A percentile compares a stretch with the other conserved stretches of the same genome.
Conservation (phyloP, 192 early-diverging fungal genomes). For the Martensiomyces pterosporus region DNA sequence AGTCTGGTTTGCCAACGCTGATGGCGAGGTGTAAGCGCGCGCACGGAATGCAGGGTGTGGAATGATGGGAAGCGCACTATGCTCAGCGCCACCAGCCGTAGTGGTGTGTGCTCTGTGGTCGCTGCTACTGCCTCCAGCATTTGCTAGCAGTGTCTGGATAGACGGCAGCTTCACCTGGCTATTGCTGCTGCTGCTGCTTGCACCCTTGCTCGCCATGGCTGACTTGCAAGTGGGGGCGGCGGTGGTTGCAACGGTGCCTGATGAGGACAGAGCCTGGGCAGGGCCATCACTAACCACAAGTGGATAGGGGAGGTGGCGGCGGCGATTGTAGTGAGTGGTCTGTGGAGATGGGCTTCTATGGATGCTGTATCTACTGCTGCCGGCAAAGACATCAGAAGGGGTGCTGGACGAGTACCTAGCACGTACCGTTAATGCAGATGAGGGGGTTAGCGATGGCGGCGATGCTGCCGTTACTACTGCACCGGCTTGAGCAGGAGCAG, state of each 20-base stretch:
- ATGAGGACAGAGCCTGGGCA: too few relatives aligned
- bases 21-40: constrained; percentile 31
- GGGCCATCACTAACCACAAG: too few relatives aligned
- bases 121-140: constrained; percentile 1
- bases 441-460: too few relatives aligned
- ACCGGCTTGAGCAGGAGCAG: too few relatives aligned
- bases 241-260: too few relatives aligned
- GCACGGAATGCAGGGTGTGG: not conserved
- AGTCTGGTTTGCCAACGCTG: too few relatives aligned
- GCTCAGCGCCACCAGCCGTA: not conserved
- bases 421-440: constrained; percentile 20
- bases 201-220: not conserved
- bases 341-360: constrained; percentile 6
- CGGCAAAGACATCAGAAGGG: constrained; percentile 7
- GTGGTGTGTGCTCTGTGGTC: too few relatives aligned
- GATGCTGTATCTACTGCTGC: constrained; percentile 1
- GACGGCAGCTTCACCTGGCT: constrained; percentile 26
- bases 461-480: not conserved
- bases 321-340: not conserved
- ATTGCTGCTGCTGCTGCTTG: too few relatives aligned
- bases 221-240: constrained; percentile 1
- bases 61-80: not conserved
- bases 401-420: constrained; percentile 16
- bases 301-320: too few relatives aligned
- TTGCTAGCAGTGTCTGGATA: constrained; percentile 30